phyloP scores from a whole-genome alignment of 2,329 filamentous ascomycete species.

The Rugonectria rugulosa region DNA sequence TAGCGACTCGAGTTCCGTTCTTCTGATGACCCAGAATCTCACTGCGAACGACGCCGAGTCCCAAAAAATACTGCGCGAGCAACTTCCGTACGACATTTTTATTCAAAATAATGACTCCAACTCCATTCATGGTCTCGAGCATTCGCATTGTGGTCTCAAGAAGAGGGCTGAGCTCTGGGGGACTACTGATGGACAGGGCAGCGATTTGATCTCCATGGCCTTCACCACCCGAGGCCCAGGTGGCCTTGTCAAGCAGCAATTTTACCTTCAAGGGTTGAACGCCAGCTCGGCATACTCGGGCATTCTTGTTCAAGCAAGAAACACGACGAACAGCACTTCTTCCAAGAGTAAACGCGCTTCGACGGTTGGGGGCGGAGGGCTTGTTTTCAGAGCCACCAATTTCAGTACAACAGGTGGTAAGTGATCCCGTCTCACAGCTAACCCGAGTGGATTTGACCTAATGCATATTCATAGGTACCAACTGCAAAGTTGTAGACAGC shows the following conservation, averaged over 20 bases:
- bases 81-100: conserved; percentile 79
- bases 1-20: conserved; percentile 78
- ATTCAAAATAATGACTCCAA: conserved; percentile 68
- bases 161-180: conserved; percentile 69
- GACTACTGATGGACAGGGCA: conserved; percentile 57
- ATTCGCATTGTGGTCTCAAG: conserved; percentile 83
- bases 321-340: conserved; percentile 57
- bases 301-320: conserved; percentile 66
- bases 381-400: conserved; percentile 74
- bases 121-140: conserved; percentile 72
- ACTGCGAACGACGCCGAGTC: conserved; percentile 64
- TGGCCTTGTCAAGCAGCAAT: conserved; percentile 82
- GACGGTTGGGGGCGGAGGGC: conserved; percentile 74
- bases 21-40: conserved; percentile 80
- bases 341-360: conserved; percentile 49
- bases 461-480: conserved; percentile 62
- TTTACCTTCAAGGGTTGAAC: conserved; percentile 81
- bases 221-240: conserved; percentile 75
- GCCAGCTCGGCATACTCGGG: conserved; percentile 75
- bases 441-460: conserved; percentile 1
- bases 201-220: conserved; percentile 60
- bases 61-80: conserved; percentile 59
- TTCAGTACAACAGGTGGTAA: conserved; percentile 82
- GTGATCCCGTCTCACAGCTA: conserved; percentile 32
- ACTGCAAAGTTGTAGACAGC: conserved; percentile 86